Evolutionary conservation across 306 rosid species (phyloP), one percentile per base, ranked within the genome.

Genomic region (Citrullus mucosospermus): DNA sequence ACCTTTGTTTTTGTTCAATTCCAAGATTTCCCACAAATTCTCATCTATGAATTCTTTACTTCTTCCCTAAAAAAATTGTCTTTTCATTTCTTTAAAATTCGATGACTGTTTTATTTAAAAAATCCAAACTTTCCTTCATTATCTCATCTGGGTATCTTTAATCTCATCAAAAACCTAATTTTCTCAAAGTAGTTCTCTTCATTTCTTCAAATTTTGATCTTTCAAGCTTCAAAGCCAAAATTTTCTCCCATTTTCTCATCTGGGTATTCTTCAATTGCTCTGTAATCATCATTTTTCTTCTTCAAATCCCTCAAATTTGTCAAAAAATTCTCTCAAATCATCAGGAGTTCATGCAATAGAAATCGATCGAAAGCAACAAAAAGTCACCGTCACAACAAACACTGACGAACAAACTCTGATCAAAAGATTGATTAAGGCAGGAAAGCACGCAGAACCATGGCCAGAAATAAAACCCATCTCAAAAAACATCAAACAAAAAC

Each of bases 381-480:
- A 80, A 70, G 93, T 86, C 6, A 79, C 71, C 0, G 92, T 94
- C 13, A 86, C 55, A 22, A 96, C 95, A n/a, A 85, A 81, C 75
- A 87, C 89, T 9, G 87, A 86, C 62, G 69, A 85, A 6, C 87
- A 87, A 30, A 85, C 88, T 16, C 48, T 94, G 88, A 89, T 92
- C 2, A 92, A 82, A 70, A 88, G 65, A 39, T 17, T 94, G 30
- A 44, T 55, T 7, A 88, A 86, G 76, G 63, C 89, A 6, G 92
- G 91, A 6, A 92, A 84, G 57, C 94, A 81, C 43, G 97, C 92
- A 7, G 96, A 94, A 76, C 58, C 89, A 18, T 90, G 97, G 98
- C 96, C 96, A 2, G 87, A 88, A 36, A 85, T 80, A 8, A 89
- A 89, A 62, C 39, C 32, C 20, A 84, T 75, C 14, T 18, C 85